Evolutionary conservation across 1,284 basidiomycete species (phyloP), one percentile per base, ranked within the genome.

Genomic region (Pseudozyma sp.): DNA sequence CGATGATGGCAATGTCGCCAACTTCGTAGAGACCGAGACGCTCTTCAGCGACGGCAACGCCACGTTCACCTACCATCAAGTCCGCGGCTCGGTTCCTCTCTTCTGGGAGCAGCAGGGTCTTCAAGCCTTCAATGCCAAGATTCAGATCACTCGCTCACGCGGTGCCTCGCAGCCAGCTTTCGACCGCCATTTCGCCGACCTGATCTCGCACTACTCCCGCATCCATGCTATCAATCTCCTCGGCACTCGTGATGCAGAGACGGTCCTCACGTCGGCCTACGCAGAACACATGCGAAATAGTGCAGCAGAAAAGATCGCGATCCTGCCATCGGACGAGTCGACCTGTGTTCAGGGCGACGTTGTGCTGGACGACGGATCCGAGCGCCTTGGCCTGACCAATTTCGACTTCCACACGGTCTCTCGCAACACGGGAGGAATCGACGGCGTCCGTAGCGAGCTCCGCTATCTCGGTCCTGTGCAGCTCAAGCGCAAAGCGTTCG

Each of bases 71-170:
- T 97, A 93, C 85, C 90, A 91, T 50, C 95, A 99, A 88, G 89
- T 96, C 43, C 90, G 96, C 68, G 96, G 97, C 63, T 94, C 92
- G 74, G 93, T 81, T 11, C 81, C 81, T 1, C 59, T 98, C 63
- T 99, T 98, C 83, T 99, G 96, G 96, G 94, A 98, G 84, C 96
- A 99, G 84, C 94, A 96, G 85, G 94, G 93, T 30, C 93, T 95
- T 84, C 81, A 79, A 54, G 71, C 81, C 14, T 73, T 80, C 57
- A 82, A 74, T 47, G 59, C 81, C 29, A 63, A 75, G 31, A 80
- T 76, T 16, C 81, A 81, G 68, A 73, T 81, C 58, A 80, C 92
- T 5, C 90, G 96, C n/a, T 94, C 97, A 0, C 91, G 93, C 73
- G 85, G 87, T 53, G 94, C 94, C 5, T 95, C 94, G 0, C 94